Evolutionary conservation across 2,329 filamentous ascomycete genomes (phyloP), one percentile per base, ranked within the genome.

Genomic region (Alternaria ethzedia): DNA sequence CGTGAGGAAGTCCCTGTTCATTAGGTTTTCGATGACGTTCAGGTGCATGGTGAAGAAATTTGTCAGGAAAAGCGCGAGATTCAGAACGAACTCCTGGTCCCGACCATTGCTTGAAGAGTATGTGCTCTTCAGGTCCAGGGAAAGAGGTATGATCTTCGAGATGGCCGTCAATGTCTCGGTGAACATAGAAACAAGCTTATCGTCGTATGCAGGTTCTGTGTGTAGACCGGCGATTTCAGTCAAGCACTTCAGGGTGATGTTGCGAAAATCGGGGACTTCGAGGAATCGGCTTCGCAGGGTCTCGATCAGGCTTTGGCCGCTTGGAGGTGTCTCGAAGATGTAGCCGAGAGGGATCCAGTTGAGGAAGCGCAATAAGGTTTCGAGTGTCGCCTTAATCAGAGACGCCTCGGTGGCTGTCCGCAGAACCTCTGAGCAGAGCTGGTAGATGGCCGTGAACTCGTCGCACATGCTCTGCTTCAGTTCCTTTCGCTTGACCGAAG

Each of bases 271-370:
- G 43, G 94, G 94, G 26, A 93, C 90, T 73, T 97, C 93, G 62
- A 99, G 86, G 82, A 99, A 99, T 57, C 96, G 90, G 61, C 91
- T 96, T 70, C 96, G 90, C 65, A 99, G 85, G 0, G 95, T 98
- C 76, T 97, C 94, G 81, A 99, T 98, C 69, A 99, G 90, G 36
- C 83, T 85, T 62, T 80, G 72, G 47, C 83, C 83, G 55, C 78
- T 82, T 1, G 82, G 82, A 4, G 92, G 90, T 0, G 95, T 99
- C 86, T 99, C 96, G 82, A 99, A 99, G 72, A 99, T 98, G 82
- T 97, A 99, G 61, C 96, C 96, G 43, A 99, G 85, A 0, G 96
- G 96, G 61, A 99, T 99, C 96, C 96, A 99, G 85, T 98, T 98
- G 80, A 97, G 91, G 82, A 99, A 99, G 63, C 94, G 92, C 57